phyloP scores from a whole-genome alignment of 2,329 filamentous ascomycete species.

The Microdochium bolleyi region DNA sequence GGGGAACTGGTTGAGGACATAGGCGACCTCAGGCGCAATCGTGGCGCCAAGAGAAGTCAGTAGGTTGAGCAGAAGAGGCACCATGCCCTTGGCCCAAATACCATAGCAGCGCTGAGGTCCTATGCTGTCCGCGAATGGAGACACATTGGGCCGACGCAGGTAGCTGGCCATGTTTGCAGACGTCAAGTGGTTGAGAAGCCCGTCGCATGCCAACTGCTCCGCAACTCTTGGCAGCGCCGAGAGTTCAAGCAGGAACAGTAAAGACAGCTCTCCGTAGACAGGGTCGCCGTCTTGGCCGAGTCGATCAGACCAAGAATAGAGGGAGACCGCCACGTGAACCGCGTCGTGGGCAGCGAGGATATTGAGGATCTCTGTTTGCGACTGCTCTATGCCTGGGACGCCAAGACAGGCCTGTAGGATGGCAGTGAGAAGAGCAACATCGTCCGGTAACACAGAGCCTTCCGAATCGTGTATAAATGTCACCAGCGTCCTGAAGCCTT shows the following conservation, averaged over 20 bases:
- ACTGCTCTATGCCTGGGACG: slow-evolving; percentile 67
- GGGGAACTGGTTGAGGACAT: slow-evolving; percentile 85
- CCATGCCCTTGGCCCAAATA: slow-evolving; percentile 82
- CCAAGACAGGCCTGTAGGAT: slow-evolving; percentile 79
- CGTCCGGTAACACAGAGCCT: slow-evolving; percentile 58
- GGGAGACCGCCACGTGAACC: slow-evolving; percentile 71
- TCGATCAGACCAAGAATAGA: slow-evolving; percentile 91
- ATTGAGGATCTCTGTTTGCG: slow-evolving; percentile 62
- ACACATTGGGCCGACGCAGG: slow-evolving; percentile 63
- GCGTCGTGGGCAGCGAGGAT: slow-evolving; percentile 65
- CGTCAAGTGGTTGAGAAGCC: slow-evolving; percentile 69
- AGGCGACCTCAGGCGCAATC: slow-evolving; percentile 75
- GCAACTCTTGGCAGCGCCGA: slow-evolving; percentile 75
- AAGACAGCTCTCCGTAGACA: slow-evolving; percentile 85
- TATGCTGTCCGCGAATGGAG: slow-evolving; percentile 68
- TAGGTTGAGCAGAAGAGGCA: slow-evolving; percentile 84
- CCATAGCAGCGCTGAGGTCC: slow-evolving; percentile 68
- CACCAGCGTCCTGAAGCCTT: slow-evolving; percentile 75
- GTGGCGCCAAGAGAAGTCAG: slow-evolving; percentile 73
- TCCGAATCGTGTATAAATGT: slow-evolving; percentile 73
- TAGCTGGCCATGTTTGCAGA: slow-evolving; percentile 72
- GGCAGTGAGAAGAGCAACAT: slow-evolving; percentile 80
- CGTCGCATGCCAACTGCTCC: slow-evolving; percentile 84
- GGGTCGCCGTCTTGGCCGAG: slow-evolving; percentile 73
- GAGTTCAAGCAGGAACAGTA: slow-evolving; percentile 81